A percentile compares a stretch with the other conserved stretches of the same genome.
Evolutionary conservation across 805 yeast genomes (phyloP).

Genomic region (Yamadazyma insecticola): DNA sequence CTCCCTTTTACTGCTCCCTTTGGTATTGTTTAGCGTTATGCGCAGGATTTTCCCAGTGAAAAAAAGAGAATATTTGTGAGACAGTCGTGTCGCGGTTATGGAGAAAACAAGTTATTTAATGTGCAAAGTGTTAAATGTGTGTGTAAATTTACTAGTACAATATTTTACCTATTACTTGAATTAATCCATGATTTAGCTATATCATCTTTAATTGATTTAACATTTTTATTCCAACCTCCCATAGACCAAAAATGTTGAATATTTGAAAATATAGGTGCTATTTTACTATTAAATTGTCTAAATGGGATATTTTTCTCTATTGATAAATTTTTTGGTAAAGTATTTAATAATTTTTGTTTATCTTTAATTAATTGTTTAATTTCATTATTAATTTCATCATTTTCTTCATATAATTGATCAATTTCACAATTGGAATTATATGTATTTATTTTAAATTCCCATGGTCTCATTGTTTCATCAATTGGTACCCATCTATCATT

Average conservation of each 20-base stretch:
- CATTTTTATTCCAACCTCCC: conserved; percentile 54
- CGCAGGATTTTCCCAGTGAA: too few species aligned
- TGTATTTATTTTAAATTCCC: conserved; percentile 39
- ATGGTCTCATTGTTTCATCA: conserved; percentile 48
- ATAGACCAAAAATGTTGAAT: conserved; percentile 62
- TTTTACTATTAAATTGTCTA: conserved; percentile 16
- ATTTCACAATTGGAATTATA: not conserved
- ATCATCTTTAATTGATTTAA: conserved; percentile 45
- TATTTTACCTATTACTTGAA: too few species aligned
- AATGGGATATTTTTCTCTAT: conserved; percentile 16
- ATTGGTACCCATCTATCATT: conserved; percentile 52
- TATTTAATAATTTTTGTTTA: conserved; percentile 5
- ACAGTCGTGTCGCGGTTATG: too few species aligned
- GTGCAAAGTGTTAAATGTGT: too few species aligned
- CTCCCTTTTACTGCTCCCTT: too few species aligned
- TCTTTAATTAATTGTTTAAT: conserved; percentile 9
- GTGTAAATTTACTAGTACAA: too few species aligned
- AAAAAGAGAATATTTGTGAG: too few species aligned
- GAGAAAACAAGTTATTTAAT: too few species aligned
- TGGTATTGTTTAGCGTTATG: too few species aligned
- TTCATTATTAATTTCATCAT: conserved; percentile 3
- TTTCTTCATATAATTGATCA: not conserved
- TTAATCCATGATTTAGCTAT: conserved; percentile 54
- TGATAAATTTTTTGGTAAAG: conserved; percentile 23
- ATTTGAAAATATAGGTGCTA: conserved; percentile 19